Evolutionary conservation across 257 asterid species (phyloP), one percentile per base, ranked within the genome.

Genomic region (Dorcoceras hygrometricum): DNA sequence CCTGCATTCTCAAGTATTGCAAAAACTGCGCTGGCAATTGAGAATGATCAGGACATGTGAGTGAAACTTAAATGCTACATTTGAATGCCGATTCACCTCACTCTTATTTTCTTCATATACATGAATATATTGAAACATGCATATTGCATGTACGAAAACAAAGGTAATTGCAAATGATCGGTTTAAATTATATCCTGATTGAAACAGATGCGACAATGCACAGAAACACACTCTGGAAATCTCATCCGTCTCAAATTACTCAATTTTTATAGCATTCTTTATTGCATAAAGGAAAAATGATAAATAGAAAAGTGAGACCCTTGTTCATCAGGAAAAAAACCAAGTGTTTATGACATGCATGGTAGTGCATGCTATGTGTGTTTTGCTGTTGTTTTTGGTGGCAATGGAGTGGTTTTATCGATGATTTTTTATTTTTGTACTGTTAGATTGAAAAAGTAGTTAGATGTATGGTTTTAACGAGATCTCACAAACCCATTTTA

Each of bases 31-130:
- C 69, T 94, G 59, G 95, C 92, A 75, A 94, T 85, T 57, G 96
- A 88, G 78, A 87, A 84, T 50, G 97, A 94, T 81, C 97, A 94
- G 79, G 97, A 88, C 75, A 93, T 88, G 97, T 90, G 74, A 90
- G 97, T 82, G 50, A 8, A n/a, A 29, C 18, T 20, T 77, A 36
- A 19, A 66, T 20, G 57, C 48, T 62, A 46, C 20, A 16, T 46
- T 16, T 46, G 53, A 16, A 46, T 16, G 53, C 20, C 16, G 53
- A 46, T 26, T 27, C 20, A 25, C 63, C 16, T 32, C 46, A 4
- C 27, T 61, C 23, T n/a, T 61, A 19, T 61, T 24, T n/a, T 29
- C 59, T 55, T 2, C 12, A 39, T 39, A 39, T 39, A 20, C 27
- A 22, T 55, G 27, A n/a, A n/a, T n/a, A n/a, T 22, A 5, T 55